These are phyloP conservation scores for Rhododendron ovatum DNA, from an alignment of 148 eudicot genomes.

Conservation along the genomic window DNA sequence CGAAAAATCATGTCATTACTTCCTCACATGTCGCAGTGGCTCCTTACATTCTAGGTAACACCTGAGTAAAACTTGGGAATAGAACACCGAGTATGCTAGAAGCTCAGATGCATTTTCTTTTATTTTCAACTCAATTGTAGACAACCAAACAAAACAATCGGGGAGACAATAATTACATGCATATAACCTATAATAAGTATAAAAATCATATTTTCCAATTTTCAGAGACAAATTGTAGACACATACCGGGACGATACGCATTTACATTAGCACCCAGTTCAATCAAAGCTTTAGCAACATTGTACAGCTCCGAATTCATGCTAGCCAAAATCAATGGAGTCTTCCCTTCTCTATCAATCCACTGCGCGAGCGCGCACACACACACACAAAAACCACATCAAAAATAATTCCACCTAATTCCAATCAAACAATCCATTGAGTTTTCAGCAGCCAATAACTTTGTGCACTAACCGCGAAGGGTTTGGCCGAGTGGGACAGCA, in stretches of 20 bases:
- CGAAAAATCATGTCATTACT: neutral
- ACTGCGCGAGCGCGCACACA: constrained; percentile 51
- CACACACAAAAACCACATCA: neutral
- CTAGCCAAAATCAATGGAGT: constrained; percentile 82
- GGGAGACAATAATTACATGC: neutral
- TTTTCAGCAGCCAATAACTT: neutral
- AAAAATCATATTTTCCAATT: neutral
- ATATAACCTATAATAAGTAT: neutral
- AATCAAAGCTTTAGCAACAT: constrained; percentile 73
- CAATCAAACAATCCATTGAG: neutral
- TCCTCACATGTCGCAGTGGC: neutral
- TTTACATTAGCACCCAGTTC: constrained; percentile 96
- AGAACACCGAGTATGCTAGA: neutral
- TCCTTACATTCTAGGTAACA: neutral
- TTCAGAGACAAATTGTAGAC: neutral
- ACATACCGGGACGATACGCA: constrained; percentile 80
- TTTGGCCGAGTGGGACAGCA: neutral
- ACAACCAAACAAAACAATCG: neutral
- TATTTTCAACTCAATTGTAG: neutral
- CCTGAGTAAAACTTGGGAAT: neutral
- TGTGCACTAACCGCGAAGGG: neutral
- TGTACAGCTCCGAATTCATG: constrained; percentile 51
- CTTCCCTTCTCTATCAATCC: constrained; percentile 85
- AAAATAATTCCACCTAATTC: neutral
- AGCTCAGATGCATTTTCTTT: neutral